These are phyloP conservation scores for Aspergillus viridinutans DNA, from an alignment of 2,329 filamentous ascomycete genomes.

Conservation along the genomic window DNA sequence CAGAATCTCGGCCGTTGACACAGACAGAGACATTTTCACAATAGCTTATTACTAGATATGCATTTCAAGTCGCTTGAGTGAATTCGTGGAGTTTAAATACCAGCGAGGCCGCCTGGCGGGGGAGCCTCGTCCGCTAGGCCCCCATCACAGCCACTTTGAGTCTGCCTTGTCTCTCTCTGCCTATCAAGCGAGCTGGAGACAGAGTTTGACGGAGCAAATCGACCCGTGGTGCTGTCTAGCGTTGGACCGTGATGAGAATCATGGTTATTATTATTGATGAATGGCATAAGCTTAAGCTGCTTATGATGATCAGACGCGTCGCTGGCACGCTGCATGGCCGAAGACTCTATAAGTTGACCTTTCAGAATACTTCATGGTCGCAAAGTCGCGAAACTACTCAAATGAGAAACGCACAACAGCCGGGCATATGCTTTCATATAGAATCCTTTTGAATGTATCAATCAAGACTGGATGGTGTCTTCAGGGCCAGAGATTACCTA, in stretches of 20 bases:
- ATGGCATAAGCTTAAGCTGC: neutral
- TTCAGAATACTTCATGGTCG: neutral
- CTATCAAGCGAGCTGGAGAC: neutral
- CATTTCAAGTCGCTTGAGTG: neutral
- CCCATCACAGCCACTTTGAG: neutral
- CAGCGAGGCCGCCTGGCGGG: no score
- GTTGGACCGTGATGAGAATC: no score
- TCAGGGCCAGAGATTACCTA: neutral
- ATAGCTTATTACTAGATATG: neutral
- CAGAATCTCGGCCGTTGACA: slow-evolving; percentile 34
- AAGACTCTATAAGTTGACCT: neutral
- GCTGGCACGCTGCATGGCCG: neutral
- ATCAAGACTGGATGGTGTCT: neutral
- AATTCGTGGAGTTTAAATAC: neutral
- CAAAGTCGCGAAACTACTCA: neutral
- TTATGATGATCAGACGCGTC: neutral
- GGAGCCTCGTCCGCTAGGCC: neutral
- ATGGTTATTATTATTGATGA: no score
- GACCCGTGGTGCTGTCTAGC: neutral
- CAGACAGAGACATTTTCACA: slow-evolving; percentile 11
- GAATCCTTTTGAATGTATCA: neutral
- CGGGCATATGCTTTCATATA: fast-evolving
- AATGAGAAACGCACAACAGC: neutral
- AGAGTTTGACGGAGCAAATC: neutral
- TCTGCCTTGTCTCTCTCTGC: neutral